These are phyloP conservation scores for Fusarium vanettenii DNA, from an alignment of 2,329 filamentous ascomycete genomes.

Conservation along the genomic window DNA sequence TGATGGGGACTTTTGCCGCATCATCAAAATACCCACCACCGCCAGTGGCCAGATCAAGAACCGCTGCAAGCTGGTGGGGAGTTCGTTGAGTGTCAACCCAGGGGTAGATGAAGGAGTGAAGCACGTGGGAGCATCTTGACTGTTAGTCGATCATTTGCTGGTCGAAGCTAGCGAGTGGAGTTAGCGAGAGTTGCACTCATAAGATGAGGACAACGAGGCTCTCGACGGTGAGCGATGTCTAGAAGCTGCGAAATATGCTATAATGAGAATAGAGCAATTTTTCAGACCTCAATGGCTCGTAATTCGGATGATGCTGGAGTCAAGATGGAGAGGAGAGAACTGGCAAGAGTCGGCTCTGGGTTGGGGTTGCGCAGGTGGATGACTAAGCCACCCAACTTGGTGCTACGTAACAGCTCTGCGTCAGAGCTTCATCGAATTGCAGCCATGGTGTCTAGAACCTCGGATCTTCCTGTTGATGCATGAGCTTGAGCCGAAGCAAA, in stretches of 20 bases:
- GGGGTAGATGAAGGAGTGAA: conserved; percentile 1
- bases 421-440: conserved; percentile 37
- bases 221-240: not conserved
- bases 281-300: not conserved
- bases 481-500: conserved; percentile 17
- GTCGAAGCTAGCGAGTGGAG: not conserved
- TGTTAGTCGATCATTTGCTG: not conserved
- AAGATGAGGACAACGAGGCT: not conserved
- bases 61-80: not conserved
- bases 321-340: conserved; percentile 1
- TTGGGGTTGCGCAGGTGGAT: conserved; percentile 19
- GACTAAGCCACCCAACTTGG: conserved; percentile 39
- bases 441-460: conserved; percentile 43
- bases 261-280: not conserved
- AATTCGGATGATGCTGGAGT: conserved; percentile 1
- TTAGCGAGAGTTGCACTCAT: not conserved
- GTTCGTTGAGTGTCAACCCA: not conserved
- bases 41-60: not conserved
- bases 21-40: conserved; percentile 1
- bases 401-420: conserved; percentile 28
- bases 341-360: not conserved
- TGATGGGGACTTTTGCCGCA: conserved; percentile 7
- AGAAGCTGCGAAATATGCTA: not conserved
- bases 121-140: conserved; percentile 1
- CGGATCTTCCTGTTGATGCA: conserved; percentile 15